Base-by-base conservation (phyloP, 345 rosid species). In the Laguncularia racemosa region DNA sequence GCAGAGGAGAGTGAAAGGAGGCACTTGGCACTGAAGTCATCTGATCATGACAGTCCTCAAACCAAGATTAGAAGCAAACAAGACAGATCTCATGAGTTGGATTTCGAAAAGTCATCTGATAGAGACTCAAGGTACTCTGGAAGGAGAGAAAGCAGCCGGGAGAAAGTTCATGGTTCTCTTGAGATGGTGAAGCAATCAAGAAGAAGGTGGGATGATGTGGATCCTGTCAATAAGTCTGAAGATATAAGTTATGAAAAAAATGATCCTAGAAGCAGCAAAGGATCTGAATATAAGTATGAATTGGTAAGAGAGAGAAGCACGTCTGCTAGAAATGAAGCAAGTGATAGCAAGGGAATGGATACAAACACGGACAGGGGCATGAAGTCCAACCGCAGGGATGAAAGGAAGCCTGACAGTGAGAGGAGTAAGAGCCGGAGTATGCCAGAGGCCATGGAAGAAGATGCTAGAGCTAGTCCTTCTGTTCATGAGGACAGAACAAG, bases 141-240 rank as follows among this genome's bases (percentile, higher is more conserved):
- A 47, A 85, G 76, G 74, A 86, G 72, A 61, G 96, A 91, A 16
- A 76, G 86, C 64, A 69, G 71, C 65, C 76, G 90, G 12, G 95
- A 85, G 49, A 82, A 84, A 75, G 84, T 70, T 55, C 91, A 80
- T 61, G 88, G 80, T n/a, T 80, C 86, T 63, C 68, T 77, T n/a
- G 86, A 83, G 49, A 56, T 43, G 14, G 84, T 71, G 44, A 80
- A 86, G 63, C 83, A 59, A 64, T 83, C 95, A 38, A 85, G 83
- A 74, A 93, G 82, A 71, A 82, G 89, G 78, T 83, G 96, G 96
- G 99, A 89, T 71, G 97, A 93, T 50, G 28, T 69, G 17, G 86
- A 78, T 72, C 16, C 68, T 61, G 63, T 52, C 28, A 76, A 56
- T 67, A 84, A 73, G 71, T 67, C 68, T 15, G 89, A 88, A 64